Evolutionary conservation across 2,329 filamentous ascomycete genomes (phyloP).

Genomic region (Phialocephala sp.): DNA sequence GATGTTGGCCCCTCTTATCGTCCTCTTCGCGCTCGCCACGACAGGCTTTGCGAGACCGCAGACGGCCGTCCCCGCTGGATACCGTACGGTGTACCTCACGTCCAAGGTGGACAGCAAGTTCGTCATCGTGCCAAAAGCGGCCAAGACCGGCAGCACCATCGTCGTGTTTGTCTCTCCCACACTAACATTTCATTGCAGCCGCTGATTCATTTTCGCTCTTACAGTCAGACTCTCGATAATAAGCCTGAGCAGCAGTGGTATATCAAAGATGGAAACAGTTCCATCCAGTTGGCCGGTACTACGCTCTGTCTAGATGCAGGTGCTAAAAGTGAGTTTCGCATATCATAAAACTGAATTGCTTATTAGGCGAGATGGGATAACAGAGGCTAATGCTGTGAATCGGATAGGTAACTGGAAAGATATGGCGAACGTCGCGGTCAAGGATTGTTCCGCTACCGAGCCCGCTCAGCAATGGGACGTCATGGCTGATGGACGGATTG

Average conservation of each 20-base stretch:
- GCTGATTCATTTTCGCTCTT: neutral
- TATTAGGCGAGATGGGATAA: neutral
- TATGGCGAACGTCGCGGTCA: slow-evolving; percentile 24
- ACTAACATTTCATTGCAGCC: too few species aligned
- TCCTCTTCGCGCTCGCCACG: slow-evolving; percentile 24
- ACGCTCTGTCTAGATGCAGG: slow-evolving; percentile 30
- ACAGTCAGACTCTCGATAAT: slow-evolving; percentile 24
- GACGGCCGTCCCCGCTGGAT: slow-evolving; percentile 18
- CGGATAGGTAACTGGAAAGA: slow-evolving; percentile 31
- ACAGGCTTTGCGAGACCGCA: slow-evolving; percentile 12
- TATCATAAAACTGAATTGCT: neutral
- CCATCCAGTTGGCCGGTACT: slow-evolving; percentile 24
- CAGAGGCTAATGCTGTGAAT: neutral
- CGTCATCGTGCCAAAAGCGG: slow-evolving; percentile 26
- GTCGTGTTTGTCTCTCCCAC: slow-evolving; percentile 22
- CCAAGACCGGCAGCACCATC: slow-evolving; percentile 19
- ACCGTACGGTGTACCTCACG: slow-evolving; percentile 27
- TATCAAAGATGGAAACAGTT: slow-evolving; percentile 28
- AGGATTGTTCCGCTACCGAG: slow-evolving; percentile 21
- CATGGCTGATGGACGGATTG: slow-evolving; percentile 32
- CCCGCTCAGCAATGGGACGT: slow-evolving; percentile 26
- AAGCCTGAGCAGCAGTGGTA: slow-evolving; percentile 32
- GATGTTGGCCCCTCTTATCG: slow-evolving; percentile 25
- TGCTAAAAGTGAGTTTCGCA: slow-evolving; percentile 21
- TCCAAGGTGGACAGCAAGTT: slow-evolving; percentile 26